Percentiles rank a stretch among this genome's conserved stretches.
phyloP scores from a whole-genome alignment of 2,329 filamentous ascomycete genomes.

The Penicillium italicum region DNA sequence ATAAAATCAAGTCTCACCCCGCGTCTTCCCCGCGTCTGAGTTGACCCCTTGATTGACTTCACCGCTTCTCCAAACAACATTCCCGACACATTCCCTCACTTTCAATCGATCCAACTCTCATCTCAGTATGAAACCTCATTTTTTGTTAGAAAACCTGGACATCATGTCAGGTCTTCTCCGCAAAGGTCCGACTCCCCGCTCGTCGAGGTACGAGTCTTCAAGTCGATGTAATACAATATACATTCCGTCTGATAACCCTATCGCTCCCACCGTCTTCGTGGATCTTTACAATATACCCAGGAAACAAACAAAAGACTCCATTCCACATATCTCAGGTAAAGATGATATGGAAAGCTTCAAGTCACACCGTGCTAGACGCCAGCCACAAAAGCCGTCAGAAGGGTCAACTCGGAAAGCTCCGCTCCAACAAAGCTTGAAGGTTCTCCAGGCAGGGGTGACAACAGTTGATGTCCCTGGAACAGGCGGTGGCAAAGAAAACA shows the following conservation, averaged over 20 bases:
- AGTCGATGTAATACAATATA: constrained; percentile 40
- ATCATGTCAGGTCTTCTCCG: constrained; percentile 27
- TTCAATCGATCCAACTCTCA: background rate
- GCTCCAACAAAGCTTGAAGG: constrained; percentile 43
- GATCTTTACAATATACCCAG: constrained; percentile 43
- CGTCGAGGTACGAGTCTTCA: constrained; percentile 23
- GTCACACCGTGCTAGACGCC: constrained; percentile 34
- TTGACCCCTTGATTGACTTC: constrained; percentile 7
- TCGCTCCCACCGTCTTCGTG: constrained; percentile 44
- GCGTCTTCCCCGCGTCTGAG: background rate
- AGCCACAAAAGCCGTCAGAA: constrained; percentile 23
- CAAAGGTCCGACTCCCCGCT: constrained; percentile 35
- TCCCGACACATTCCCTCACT: background rate
- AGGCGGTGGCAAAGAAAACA: constrained; percentile 61
- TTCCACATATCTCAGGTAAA: constrained; percentile 12
- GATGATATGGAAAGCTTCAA: constrained; percentile 34
- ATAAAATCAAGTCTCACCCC: background rate
- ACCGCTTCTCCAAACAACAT: constrained; percentile 6
- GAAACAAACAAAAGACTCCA: constrained; percentile 5
- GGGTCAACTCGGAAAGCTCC: constrained; percentile 41
- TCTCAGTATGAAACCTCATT: background rate
- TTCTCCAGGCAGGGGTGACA: constrained; percentile 42
- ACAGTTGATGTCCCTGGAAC: constrained; percentile 50
- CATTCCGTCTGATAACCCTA: constrained; percentile 43
- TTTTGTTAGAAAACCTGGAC: background rate